These are phyloP conservation scores for Euphorbia tirucalli DNA, from an alignment of 345 rosid species.

Conservation along the genomic window DNA sequence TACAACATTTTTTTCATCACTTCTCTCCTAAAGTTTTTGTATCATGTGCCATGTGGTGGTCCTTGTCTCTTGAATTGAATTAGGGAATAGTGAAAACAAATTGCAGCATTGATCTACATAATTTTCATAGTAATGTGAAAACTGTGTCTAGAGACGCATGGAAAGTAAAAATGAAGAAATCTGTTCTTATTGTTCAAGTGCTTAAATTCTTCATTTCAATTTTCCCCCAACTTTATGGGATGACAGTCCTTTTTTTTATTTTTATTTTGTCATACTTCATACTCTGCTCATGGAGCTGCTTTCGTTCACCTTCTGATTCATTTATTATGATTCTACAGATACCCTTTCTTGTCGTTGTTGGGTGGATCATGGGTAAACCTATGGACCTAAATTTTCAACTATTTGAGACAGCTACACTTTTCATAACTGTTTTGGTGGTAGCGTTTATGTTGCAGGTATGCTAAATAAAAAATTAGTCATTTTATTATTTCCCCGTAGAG, in stretches of 20 bases:
- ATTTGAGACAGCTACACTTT: conserved; percentile 28
- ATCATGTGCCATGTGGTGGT: neutral
- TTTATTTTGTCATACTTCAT: neutral
- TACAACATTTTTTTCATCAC: neutral
- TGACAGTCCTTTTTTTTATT: too few species aligned
- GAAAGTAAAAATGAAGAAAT: neutral
- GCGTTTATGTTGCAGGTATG: conserved; percentile 26
- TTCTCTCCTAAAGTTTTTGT: neutral
- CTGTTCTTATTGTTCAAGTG: neutral
- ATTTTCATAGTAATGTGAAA: neutral
- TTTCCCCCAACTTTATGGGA: neutral
- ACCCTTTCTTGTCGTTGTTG: conserved; percentile 18
- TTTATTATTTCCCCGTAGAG: neutral
- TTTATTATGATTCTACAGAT: conserved; percentile 11
- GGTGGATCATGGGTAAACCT: conserved; percentile 26
- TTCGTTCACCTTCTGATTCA: neutral
- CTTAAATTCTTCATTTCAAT: neutral
- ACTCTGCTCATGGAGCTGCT: neutral
- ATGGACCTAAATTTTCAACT: conserved; percentile 28
- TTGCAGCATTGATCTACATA: neutral
- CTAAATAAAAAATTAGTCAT: neutral
- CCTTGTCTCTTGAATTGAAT: neutral
- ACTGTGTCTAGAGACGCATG: neutral
- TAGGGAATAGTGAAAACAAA: neutral
- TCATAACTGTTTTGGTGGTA: conserved; percentile 24